Base-by-base conservation (phyloP, 805 yeast genomes). In the Sugiyamaella mastotermitis region DNA sequence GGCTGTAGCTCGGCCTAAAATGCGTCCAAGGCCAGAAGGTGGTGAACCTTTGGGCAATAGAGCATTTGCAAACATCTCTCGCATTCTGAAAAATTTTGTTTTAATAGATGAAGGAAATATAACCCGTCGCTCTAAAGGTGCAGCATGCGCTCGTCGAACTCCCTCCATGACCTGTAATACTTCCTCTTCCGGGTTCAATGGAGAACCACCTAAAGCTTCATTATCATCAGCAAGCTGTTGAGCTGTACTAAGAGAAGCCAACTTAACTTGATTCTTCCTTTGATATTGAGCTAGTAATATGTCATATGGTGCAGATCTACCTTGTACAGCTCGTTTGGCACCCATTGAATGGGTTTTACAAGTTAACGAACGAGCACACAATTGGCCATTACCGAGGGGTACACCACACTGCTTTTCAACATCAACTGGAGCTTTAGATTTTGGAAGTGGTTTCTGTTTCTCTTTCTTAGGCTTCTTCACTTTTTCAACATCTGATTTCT, bases 281-380 rank as follows among this genome's bases (percentile, higher is more conserved):
- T 92, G 98, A 56, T 90, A 88, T 13, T 86, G 88, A 15, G 88
- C 86, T 40, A 92, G 66, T 37, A 92, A 66, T 20, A 77, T 78
- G 58, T 92, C 98, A 62, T 87, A 92, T 0, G 96, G 87, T 5
- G 92, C 88, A 24, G 94, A 79, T 51, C 98, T 72, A 8, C 98
- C 98, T 13, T 76, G 78, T 15, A 92, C 98, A 1, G 95, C 88
- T 51, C 98, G 74, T 54, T 92, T 92, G 19, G 97, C 95, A 23
- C 97, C 97, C 96, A 92, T 88, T 1, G 97, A 85, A 61, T 92
- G 98, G 0, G 97, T 87, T 57, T 92, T 92, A 70, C 98, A 92
- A 0, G 98, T 92, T 43, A 92, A 68, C 0, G 97, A 87, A 35
- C 98, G 72, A 3, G 97, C 97, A 68, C 98, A 92, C 50, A 78